These are phyloP conservation scores for Beauveria bassiana DNA, from an alignment of 2,329 filamentous ascomycete genomes.

Conservation along the genomic window DNA sequence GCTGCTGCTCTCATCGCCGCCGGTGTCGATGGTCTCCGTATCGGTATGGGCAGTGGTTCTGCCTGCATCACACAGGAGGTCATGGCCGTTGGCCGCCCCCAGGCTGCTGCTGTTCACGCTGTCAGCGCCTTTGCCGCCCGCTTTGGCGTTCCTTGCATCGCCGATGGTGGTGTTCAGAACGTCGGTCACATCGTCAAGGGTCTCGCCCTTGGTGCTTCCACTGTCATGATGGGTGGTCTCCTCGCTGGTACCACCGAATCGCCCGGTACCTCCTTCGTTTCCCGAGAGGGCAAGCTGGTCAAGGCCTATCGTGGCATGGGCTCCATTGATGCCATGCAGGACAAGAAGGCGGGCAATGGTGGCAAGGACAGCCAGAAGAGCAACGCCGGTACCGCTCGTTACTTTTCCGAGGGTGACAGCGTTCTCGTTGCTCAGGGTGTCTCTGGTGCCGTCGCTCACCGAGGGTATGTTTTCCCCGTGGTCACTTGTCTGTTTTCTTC, in stretches of 20 bases:
- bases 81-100: constrained; percentile 95
- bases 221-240: constrained; percentile 99
- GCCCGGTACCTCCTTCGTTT: constrained; percentile 93
- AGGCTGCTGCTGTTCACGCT: constrained; percentile 86
- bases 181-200: constrained; percentile 99
- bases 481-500: background rate
- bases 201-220: constrained; percentile 85
- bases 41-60: constrained; percentile 97
- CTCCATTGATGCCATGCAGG: constrained; percentile 98
- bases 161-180: constrained; percentile 96
- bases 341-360: constrained; percentile 83
- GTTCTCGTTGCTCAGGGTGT: constrained; percentile 96
- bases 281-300: constrained; percentile 92
- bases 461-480: constrained; percentile 41
- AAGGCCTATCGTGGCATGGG: constrained; percentile 99
- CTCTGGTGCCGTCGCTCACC: constrained; percentile 73
- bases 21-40: constrained; percentile 91
- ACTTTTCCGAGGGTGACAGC: constrained; percentile 95
- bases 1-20: constrained; percentile 86
- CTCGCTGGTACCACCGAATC: constrained; percentile 96
- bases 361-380: constrained; percentile 66
- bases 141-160: constrained; percentile 96
- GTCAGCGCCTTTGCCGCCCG: constrained; percentile 83
- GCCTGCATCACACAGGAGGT: constrained; percentile 99
- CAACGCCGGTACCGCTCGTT: constrained; percentile 93